Evolutionary conservation across 2,329 filamentous ascomycete genomes (phyloP).

Genomic region (Fusarium subglutinans): DNA sequence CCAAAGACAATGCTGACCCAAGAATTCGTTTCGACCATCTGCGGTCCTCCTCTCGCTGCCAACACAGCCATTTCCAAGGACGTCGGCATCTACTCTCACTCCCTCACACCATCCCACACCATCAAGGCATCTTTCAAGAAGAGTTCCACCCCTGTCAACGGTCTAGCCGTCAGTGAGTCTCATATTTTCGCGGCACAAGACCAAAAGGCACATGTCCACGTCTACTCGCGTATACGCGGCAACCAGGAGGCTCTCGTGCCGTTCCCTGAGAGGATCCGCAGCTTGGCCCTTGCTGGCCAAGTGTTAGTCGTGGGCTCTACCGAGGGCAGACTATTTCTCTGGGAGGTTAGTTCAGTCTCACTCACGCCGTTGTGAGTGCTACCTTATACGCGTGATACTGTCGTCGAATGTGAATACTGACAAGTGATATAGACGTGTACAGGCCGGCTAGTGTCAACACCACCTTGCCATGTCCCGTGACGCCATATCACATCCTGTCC

Average conservation of each 20-base stretch:
- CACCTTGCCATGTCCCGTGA: conserved; percentile 78
- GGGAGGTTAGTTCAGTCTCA: conserved; percentile 74
- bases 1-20: conserved; percentile 63
- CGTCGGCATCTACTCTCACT: conserved; percentile 86
- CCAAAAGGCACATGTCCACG: conserved; percentile 91
- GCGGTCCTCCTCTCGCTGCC: conserved; percentile 65
- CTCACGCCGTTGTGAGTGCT: conserved; percentile 21
- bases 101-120: conserved; percentile 79
- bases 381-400: conserved; percentile 12
- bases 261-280: conserved; percentile 87
- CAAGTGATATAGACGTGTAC: conserved; percentile 68
- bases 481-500: conserved; percentile 77
- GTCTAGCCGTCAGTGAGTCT: conserved; percentile 79
- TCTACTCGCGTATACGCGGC: conserved; percentile 84
- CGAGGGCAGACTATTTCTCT: conserved; percentile 86
- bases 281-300: conserved; percentile 75
- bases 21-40: conserved; percentile 67
- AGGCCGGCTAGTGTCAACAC: conserved; percentile 78
- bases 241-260: conserved; percentile 90
- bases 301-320: conserved; percentile 83
- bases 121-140: conserved; percentile 89
- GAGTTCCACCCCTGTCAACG: conserved; percentile 81
- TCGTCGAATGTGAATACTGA: conserved; percentile 34
- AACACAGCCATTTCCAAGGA: conserved; percentile 77
- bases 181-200: conserved; percentile 93